phyloP scores from a whole-genome alignment of 2,329 filamentous ascomycete genomes.

The Aschersonia sp. region DNA sequence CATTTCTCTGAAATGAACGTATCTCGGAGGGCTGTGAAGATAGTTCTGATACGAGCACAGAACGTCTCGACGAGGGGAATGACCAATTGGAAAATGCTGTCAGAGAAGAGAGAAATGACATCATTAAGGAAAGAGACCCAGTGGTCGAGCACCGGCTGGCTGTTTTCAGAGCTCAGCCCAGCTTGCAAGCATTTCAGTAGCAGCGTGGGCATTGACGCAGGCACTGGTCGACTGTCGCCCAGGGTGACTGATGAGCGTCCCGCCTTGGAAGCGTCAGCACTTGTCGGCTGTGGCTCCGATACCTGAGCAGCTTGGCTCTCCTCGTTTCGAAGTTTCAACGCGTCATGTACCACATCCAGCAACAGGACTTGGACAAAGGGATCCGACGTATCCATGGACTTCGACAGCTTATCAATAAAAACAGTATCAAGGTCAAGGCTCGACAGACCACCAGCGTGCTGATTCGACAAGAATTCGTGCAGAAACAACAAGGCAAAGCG shows the following conservation, averaged over 20 bases:
- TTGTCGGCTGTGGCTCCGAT: constrained; percentile 30
- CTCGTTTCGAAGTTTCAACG: constrained; percentile 49
- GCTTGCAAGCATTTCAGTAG: constrained; percentile 75
- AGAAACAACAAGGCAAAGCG: constrained; percentile 55
- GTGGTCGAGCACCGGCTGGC: constrained; percentile 68
- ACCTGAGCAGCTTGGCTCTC: constrained; percentile 28
- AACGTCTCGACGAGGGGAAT: constrained; percentile 85
- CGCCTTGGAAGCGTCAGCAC: constrained; percentile 24
- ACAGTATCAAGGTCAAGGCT: constrained; percentile 54
- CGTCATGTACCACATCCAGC: constrained; percentile 62
- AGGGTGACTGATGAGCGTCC: constrained; percentile 22
- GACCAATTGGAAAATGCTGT: constrained; percentile 76
- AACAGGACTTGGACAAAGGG: constrained; percentile 62
- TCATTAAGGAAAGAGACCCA: constrained; percentile 81
- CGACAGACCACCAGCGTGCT: constrained; percentile 42
- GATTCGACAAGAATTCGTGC: constrained; percentile 52
- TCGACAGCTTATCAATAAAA: constrained; percentile 53
- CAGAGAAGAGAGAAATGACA: constrained; percentile 69
- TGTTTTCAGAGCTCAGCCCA: constrained; percentile 61
- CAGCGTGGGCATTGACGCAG: constrained; percentile 42
- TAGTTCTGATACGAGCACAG: constrained; percentile 59
- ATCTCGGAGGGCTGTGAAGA: constrained; percentile 55
- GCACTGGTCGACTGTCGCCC: constrained; percentile 11
- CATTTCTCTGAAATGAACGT: constrained; percentile 34
- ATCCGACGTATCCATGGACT: constrained; percentile 45